phyloP scores from a whole-genome alignment of 345 rosid species.

The Moricandia arvensis region DNA sequence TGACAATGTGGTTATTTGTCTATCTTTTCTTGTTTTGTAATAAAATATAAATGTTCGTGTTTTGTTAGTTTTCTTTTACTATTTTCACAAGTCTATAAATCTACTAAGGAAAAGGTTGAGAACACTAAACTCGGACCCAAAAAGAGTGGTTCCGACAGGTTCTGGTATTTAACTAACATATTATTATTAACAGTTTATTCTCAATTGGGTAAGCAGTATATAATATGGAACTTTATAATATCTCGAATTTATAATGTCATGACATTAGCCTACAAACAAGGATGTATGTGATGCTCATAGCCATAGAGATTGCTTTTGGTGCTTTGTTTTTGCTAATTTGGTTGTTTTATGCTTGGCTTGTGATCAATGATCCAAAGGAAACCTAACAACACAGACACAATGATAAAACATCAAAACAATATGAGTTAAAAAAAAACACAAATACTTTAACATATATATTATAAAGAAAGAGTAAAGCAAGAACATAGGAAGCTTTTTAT shows the following conservation, averaged over 20 bases:
- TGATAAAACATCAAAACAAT: not conserved
- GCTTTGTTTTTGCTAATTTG: not conserved
- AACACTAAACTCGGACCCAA: not conserved
- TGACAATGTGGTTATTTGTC: slow-evolving; percentile 4
- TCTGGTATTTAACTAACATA: not conserved
- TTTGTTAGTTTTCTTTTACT: not conserved
- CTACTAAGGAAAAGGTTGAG: not conserved
- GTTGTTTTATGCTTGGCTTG: not conserved
- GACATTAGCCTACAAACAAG: not conserved
- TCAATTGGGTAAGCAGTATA: not conserved
- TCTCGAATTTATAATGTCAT: not conserved
- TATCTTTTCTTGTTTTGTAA: not conserved
- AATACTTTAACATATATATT: not conserved
- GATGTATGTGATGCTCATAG: not conserved
- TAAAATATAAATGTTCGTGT: not conserved
- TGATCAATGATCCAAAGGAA: not conserved
- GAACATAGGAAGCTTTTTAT: too few species aligned
- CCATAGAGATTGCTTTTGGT: not conserved
- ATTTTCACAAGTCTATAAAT: not conserved
- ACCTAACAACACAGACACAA: not conserved
- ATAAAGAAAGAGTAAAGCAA: slow-evolving; percentile 11
- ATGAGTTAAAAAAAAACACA: not conserved
- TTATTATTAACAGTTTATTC: not conserved
- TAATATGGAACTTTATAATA: not conserved
- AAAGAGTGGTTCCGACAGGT: not conserved